Evolutionary conservation across 345 rosid genomes (phyloP), one percentile per base, ranked within the genome.

Genomic region (Aquilaria yunnanensis): DNA sequence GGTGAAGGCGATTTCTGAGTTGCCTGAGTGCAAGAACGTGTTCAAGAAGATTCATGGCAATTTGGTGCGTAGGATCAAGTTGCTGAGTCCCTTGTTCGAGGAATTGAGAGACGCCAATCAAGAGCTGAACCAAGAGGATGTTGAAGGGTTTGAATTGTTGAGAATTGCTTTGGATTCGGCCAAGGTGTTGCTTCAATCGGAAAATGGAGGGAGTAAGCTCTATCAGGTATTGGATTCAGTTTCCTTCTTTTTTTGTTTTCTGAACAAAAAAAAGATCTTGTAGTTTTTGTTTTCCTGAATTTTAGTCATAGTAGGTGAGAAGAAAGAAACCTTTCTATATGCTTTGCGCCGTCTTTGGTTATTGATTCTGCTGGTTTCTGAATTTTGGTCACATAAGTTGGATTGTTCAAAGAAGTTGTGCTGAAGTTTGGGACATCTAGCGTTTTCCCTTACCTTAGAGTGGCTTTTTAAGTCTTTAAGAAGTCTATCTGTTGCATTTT

Each of bases 41-140:
- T 76, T 77, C 66, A 86, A 80, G 73, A 85, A 68, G 80, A 78
- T 80, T 88, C 85, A 88, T 68, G 87, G 89, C 37, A 84, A 88
- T 80, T 77, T 90, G 79, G 81, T 78, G 47, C 92, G 99, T 41
- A 81, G 99, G 71, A 85, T 94, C 71, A 90, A 90, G 89, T 86
- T 94, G 37, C 78, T 94, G 75, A 82, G 93, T 70, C 97, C 99
- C 74, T 76, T 90, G 83, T 88, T 94, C 56, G 96, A 90, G 84
- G 99, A 94, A 69, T 79, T 90, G 73, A 76, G 71, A 43, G 97
- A 86, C 56, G 51, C 73, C 6, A 37, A 66, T 31, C 74, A 70
- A 12, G 83, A 67, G 65, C 62, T 79, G 10, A 30, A 68, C 10
- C 65, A 80, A 12, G 88, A 85, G n/a, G 77, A 65, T 32, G 54